Evolutionary conservation across 768 basidiomycete genomes (phyloP).

Genomic region (Stropharia rugosoannulata): DNA sequence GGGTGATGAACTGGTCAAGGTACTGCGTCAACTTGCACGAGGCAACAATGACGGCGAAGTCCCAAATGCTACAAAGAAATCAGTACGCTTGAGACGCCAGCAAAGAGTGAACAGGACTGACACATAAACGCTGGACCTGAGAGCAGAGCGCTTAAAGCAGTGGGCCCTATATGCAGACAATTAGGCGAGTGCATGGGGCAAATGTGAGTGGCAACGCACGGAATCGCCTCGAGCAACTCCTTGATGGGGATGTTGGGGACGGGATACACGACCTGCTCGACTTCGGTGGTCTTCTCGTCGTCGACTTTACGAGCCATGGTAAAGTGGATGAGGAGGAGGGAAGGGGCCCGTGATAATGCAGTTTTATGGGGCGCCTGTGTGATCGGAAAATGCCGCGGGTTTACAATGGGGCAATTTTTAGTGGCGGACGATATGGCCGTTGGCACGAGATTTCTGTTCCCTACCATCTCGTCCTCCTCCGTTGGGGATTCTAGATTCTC

Average conservation of each 20-base stretch:
- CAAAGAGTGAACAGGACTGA: constrained; percentile 31
- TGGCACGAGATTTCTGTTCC: constrained; percentile 10
- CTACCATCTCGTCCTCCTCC: not conserved
- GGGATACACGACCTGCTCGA: constrained; percentile 58
- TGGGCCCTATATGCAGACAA: constrained; percentile 50
- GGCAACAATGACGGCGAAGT: constrained; percentile 64
- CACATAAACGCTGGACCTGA: constrained; percentile 80
- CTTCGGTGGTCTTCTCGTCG: constrained; percentile 29
- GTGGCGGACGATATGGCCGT: constrained; percentile 5
- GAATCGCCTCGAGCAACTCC: constrained; percentile 81
- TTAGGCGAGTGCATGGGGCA: constrained; percentile 2
- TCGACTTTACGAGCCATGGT: constrained; percentile 34
- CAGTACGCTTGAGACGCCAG: not conserved
- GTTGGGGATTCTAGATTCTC: not conserved
- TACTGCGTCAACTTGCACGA: constrained; percentile 68
- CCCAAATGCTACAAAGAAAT: constrained; percentile 56
- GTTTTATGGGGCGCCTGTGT: constrained; percentile 25
- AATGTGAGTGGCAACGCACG: constrained; percentile 46
- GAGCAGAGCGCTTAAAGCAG: constrained; percentile 88
- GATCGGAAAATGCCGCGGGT: constrained; percentile 24
- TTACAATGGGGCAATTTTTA: constrained; percentile 20
- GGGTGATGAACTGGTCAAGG: constrained; percentile 63
- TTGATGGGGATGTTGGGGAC: constrained; percentile 89
- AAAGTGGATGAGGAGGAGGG: constrained; percentile 6
- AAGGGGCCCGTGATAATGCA: constrained; percentile 13